Evolutionary conservation across 2,329 filamentous ascomycete genomes (phyloP), one percentile per base, ranked within the genome.

Genomic region (Acrocalymma vagum): DNA sequence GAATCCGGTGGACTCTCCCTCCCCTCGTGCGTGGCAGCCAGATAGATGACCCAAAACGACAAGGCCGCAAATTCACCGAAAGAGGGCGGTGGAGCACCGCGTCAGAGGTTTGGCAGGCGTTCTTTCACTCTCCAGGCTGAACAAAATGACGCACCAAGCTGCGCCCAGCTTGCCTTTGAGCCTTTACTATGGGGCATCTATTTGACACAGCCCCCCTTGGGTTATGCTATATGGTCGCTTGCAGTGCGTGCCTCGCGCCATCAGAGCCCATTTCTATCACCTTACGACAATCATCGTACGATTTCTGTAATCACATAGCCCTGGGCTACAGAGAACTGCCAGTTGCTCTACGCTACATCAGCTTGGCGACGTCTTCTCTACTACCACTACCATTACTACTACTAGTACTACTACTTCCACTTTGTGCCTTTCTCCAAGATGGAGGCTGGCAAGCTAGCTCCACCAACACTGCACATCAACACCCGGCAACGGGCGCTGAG

Each of bases 401-500:
- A 4, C 14, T 16, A 11, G 14, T 29, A 3, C 20, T 29, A n/a
- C n/a, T n/a, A n/a, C n/a, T n/a, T n/a, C n/a, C n/a, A n/a, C n/a
- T n/a, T n/a, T n/a, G n/a, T n/a, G n/a, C 6, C 22, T 9, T n/a
- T 29, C 22, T 31, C 34, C 32, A 45, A 9, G 7, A 62, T 62
- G 58, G 57, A 60, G 38, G 32, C 42, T 25, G 57, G 51, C 14
- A 58, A 56, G 28, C 48, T 62, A n/a, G 55, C 58, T 22, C 58
- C 58, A 11, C 58, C 58, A 3, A 52, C 53, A 6, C 47, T 62
- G 5, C 57, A 62, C 5, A 45, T 62, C 34, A 59, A 60, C 37
- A 62, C 58, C 5, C 50, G 58, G 21, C 58, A 58, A 36, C 45
- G 58, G 14, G 50, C 58, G 1, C 27, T 52, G n/a, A 58, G 53